Evolutionary conservation across 2,329 filamentous ascomycete species (phyloP).

Genomic region (Cadophora malorum): DNA sequence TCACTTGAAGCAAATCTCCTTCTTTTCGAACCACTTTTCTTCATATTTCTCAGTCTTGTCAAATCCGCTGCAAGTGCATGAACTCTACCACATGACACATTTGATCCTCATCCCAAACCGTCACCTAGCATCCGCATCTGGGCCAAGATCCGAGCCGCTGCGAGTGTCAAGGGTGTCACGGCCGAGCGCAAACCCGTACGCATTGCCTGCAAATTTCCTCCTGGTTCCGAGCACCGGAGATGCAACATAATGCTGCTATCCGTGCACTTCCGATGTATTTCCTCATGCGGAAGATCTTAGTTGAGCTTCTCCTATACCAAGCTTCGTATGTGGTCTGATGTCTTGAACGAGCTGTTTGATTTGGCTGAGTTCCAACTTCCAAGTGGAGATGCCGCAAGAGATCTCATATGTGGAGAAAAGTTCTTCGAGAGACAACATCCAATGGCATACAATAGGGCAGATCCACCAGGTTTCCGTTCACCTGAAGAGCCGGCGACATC

Average conservation of each 20-base stretch:
- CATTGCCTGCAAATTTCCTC: slow-evolving; percentile 5
- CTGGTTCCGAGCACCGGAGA: slow-evolving; percentile 6
- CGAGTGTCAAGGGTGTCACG: not conserved
- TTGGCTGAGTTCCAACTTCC: not conserved
- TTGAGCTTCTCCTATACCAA: slow-evolving; percentile 2
- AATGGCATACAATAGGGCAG: too few species aligned
- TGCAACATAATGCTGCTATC: slow-evolving; percentile 5
- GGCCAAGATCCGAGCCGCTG: not conserved
- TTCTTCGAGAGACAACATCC: too few species aligned
- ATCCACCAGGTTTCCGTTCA: too few species aligned
- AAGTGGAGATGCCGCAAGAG: not conserved
- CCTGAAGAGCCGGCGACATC: too few species aligned
- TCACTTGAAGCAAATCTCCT: not conserved
- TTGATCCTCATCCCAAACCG: slow-evolving; percentile 14
- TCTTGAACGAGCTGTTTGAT: not conserved
- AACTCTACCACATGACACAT: not conserved
- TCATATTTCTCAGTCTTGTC: not conserved
- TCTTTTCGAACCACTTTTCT: not conserved
- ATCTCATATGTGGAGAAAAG: too few species aligned
- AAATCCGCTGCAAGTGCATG: slow-evolving; percentile 4
- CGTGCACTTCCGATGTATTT: slow-evolving; percentile 8
- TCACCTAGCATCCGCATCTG: not conserved
- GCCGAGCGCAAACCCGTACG: not conserved
- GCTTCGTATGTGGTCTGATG: not conserved
- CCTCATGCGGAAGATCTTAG: not conserved